These are phyloP conservation scores for Ceratobasidium sp. DNA, from an alignment of 1,284 basidiomycete genomes.

Conservation along the genomic window DNA sequence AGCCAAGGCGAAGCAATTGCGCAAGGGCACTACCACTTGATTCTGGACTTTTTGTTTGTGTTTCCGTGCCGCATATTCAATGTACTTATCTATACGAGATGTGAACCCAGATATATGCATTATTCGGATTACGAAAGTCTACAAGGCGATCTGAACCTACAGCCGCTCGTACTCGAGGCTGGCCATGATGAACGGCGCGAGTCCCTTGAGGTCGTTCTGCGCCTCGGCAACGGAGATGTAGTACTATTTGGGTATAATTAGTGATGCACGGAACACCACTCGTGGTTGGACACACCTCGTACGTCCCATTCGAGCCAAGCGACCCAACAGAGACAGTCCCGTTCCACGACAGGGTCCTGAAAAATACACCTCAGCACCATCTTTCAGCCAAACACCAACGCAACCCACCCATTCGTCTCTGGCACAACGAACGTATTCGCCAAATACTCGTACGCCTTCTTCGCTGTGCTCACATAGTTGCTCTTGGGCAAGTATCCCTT, in stretches of 20 bases:
- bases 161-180: constrained; percentile 59
- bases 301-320: constrained; percentile 42
- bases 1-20: constrained; percentile 61
- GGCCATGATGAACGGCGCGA: constrained; percentile 62
- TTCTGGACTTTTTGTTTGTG: constrained; percentile 2
- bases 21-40: constrained; percentile 32
- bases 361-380: constrained; percentile 16
- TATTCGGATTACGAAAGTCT: not conserved
- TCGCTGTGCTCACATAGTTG: constrained; percentile 56
- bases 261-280: not conserved
- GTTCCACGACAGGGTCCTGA: constrained; percentile 59
- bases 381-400: not conserved
- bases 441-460: constrained; percentile 61
- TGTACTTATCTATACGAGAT: constrained; percentile 26
- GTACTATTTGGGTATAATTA: constrained; percentile 27
- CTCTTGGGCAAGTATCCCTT: constrained; percentile 56
- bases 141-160: not conserved
- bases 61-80: not conserved
- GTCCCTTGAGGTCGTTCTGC: constrained; percentile 62
- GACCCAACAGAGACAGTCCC: constrained; percentile 41
- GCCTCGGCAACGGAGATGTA: constrained; percentile 52
- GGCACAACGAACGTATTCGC: constrained; percentile 58
- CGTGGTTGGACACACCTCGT: constrained; percentile 9
- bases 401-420: constrained; percentile 55
- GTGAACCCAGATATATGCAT: constrained; percentile 34